Conservation (phyloP, 2,329 filamentous ascomycete species). For the Acephala macrosclerotiorum region DNA sequence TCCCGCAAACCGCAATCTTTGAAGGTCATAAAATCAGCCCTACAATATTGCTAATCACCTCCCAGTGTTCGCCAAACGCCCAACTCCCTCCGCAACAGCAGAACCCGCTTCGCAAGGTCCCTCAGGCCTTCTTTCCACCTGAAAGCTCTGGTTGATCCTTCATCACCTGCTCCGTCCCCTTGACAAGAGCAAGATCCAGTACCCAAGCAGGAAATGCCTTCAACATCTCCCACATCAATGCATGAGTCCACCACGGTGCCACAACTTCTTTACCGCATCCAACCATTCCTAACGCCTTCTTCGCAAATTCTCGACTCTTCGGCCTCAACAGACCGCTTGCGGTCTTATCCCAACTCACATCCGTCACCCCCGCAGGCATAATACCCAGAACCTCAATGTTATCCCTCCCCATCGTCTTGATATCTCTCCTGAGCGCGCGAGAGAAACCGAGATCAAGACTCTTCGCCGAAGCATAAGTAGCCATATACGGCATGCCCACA, state of each 20-base stretch:
- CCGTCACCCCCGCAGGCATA: slow-evolving; percentile 8
- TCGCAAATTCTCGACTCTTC: neutral
- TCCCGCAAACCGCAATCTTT: neutral
- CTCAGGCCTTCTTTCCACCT: neutral
- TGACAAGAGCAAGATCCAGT: neutral
- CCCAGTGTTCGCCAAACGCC: neutral
- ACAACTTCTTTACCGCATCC: neutral
- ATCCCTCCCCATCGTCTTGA: neutral
- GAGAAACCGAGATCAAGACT: slow-evolving; percentile 46
- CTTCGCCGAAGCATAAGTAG: slow-evolving; percentile 55
- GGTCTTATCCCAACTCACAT: neutral
- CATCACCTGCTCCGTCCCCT: neutral
- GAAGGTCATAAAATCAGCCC: neutral
- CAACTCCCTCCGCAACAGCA: neutral
- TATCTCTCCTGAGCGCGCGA: slow-evolving; percentile 26
- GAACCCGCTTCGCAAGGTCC: too few relatives aligned
- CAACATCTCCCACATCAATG: neutral
- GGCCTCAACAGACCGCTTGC: neutral
- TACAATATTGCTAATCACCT: neutral
- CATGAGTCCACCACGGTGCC: slow-evolving; percentile 6
- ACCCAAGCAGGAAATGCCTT: neutral
- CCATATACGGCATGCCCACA: slow-evolving; percentile 54
- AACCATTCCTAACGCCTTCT: neutral
- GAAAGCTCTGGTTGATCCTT: neutral
- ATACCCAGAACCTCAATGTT: slow-evolving; percentile 19